Base-by-base conservation (phyloP, 164 flowering plant genomes). In the Hamamelis virginiana region DNA sequence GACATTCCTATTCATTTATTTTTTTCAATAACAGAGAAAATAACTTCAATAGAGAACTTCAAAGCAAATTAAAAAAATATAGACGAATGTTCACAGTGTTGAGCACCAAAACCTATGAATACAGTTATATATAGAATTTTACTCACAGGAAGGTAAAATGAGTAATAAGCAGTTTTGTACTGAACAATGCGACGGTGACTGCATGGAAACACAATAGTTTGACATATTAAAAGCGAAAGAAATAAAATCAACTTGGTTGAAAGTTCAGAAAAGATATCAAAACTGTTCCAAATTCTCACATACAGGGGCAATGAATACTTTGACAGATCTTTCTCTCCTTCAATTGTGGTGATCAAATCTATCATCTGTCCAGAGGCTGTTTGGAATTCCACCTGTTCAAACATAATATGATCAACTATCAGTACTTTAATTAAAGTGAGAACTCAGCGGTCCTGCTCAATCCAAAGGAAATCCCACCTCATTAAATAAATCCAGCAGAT, bases 101-200 rank as follows among this genome's bases (percentile, higher is more conserved):
- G 41, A 33, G 41, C 41, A 33, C 41, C 41, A 33, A 2, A 33
- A 33, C 2, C 6, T 33, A 33, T 33, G 6, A 33, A 33, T 33
- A 6, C 41, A 27, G 21, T 53, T 21, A 1, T 1, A 13, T 5
- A 51, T 68, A 26, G 25, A 67, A n/a, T 46, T 52, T 45, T 46
- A 85, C 98, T 86, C 72, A 95, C 98, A 23, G 98, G 96, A 69
- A 95, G 91, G 75, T 95, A 92, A 80, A 95, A 95, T 65, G 98
- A 95, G 72, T 95, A 92, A 77, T 92, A 95, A 43, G 98, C 91
- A 51, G 98, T 95, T 73, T 95, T 95, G 83, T 88, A 95, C 86
- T 92, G 96, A 68, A 95, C 98, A 78, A 95, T 95, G 60, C 97
- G 89, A 11, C 83, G 90, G 74, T 95, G 95, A 66, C 97, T 95